Conservation (phyloP, 2,329 filamentous ascomycete species). For the Neocucurbitaria cava region DNA sequence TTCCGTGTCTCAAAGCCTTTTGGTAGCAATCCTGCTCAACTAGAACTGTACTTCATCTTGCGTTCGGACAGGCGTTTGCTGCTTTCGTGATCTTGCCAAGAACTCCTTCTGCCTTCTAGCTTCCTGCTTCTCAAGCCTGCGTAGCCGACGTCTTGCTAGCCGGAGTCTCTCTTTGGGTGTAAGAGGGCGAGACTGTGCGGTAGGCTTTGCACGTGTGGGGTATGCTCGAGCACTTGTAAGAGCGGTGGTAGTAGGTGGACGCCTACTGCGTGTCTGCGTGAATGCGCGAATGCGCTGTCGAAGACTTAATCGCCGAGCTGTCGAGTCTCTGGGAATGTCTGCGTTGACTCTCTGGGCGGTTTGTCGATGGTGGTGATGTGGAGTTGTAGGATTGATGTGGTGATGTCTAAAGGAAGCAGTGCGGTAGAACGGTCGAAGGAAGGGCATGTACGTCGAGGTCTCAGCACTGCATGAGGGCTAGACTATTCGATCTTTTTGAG, state of each 20-base stretch:
- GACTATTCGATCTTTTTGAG: not conserved
- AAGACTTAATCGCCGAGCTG: not conserved
- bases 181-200: conserved; percentile 2
- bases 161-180: conserved; percentile 7
- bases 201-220: too few relatives aligned
- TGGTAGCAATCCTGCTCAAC: conserved; percentile 2
- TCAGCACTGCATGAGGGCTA: not conserved
- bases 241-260: not conserved
- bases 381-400: not conserved
- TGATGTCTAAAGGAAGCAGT: not conserved
- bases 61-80: not conserved
- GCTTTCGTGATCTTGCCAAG: not conserved
- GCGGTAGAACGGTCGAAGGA: not conserved
- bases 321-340: not conserved
- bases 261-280: not conserved
- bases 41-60: not conserved
- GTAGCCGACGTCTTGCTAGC: conserved; percentile 10
- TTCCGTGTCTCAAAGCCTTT: not conserved
- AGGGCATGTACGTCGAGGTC: not conserved
- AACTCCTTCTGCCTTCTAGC: not conserved
- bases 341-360: not conserved
- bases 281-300: not conserved
- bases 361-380: not conserved
- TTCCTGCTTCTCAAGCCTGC: conserved; percentile 9
- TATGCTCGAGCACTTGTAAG: too few relatives aligned